phyloP scores from a whole-genome alignment of 78 protist species.

The Parvularia atlantis region DNA sequence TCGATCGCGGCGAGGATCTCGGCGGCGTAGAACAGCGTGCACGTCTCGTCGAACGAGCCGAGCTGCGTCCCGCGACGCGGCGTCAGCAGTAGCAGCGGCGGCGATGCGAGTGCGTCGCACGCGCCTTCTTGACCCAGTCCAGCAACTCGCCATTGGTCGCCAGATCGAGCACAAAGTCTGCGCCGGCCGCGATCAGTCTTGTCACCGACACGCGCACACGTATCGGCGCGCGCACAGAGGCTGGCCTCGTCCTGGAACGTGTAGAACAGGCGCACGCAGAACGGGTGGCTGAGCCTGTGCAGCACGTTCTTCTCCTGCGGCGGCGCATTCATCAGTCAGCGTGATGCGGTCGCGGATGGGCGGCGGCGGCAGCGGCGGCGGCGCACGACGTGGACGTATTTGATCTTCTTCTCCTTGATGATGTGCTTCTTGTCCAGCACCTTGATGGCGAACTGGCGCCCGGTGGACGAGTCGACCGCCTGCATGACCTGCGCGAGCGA shows the following conservation, averaged over 20 bases:
- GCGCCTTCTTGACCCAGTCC: background rate
- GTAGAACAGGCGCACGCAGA: slow-evolving; percentile 31
- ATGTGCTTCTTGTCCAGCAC: slow-evolving; percentile 31
- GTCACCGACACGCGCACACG: background rate
- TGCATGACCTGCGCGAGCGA: slow-evolving; percentile 8
- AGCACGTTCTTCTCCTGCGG: slow-evolving; percentile 29
- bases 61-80: background rate
- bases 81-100: background rate
- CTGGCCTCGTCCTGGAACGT: slow-evolving; percentile 34
- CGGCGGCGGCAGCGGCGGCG: too few species aligned
- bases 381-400: background rate
- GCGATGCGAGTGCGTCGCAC: background rate
- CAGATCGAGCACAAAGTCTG: slow-evolving; percentile 31
- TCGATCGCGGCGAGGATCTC: slow-evolving; percentile 24
- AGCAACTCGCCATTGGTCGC: slow-evolving; percentile 38
- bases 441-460: slow-evolving; percentile 39
- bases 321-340: background rate
- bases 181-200: background rate
- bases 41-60: slow-evolving; percentile 22
- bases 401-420: slow-evolving; percentile 25
- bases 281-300: slow-evolving; percentile 26
- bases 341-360: background rate
- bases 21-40: slow-evolving; percentile 27
- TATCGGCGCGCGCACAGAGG: slow-evolving; percentile 19
- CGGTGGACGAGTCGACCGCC: slow-evolving; percentile 17